Conservation (phyloP, 139 green algal species). For the Coelastrella sp. region DNA sequence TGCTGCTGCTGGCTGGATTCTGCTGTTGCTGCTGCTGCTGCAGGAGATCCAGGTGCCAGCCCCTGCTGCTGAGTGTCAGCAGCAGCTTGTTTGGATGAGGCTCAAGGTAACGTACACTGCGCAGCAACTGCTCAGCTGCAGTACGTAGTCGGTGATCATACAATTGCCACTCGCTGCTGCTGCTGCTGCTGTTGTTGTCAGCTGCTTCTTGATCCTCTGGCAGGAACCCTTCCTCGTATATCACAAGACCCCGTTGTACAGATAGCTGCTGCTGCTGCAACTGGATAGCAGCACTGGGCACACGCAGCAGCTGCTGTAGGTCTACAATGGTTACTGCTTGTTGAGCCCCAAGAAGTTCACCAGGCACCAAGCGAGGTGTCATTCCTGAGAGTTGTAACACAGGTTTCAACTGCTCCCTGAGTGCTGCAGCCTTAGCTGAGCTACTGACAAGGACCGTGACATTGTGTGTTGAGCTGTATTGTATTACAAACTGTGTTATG, state of each 20-base stretch:
- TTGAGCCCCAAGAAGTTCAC: neutral
- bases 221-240: conserved; percentile 35
- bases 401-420: neutral
- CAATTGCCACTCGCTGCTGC: conserved; percentile 5
- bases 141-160: neutral
- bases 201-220: neutral
- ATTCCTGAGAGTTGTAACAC: neutral
- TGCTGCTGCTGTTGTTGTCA: conserved; percentile 29
- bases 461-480: neutral
- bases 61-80: conserved; percentile 23
- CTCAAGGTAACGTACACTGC: conserved; percentile 5
- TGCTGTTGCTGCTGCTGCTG: conserved; percentile 33
- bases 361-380: conserved; percentile 17
- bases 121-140: conserved; percentile 24
- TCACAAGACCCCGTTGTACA: neutral
- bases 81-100: conserved; percentile 9
- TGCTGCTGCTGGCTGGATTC: neutral
- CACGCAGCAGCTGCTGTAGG: neutral
- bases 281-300: neutral
- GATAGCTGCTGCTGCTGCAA: conserved; percentile 29
- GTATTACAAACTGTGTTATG: conserved; percentile 5
- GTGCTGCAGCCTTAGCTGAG: neutral
- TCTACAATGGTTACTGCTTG: conserved; percentile 14
- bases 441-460: conserved; percentile 11
- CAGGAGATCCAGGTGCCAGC: neutral